A percentile compares a stretch with the other conserved stretches of the same genome.
phyloP scores from a whole-genome alignment of 2,329 filamentous ascomycete species.

The Alternaria hordeiaustralica region DNA sequence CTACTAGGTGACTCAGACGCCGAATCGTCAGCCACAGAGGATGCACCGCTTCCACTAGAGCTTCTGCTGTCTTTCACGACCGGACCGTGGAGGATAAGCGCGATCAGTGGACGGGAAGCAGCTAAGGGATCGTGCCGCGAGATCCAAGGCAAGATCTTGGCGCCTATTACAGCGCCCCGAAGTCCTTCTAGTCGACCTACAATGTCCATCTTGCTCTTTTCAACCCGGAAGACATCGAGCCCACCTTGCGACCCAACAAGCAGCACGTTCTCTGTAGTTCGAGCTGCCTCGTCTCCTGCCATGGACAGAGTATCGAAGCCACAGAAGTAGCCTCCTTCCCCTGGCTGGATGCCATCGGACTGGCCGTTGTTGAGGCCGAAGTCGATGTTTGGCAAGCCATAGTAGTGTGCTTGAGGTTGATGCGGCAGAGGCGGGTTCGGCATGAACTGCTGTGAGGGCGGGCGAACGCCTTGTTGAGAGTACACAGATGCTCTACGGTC shows the following conservation, averaged over 20 bases:
- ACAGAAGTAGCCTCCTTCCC: slow-evolving; percentile 77
- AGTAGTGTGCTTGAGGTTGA: slow-evolving; percentile 78
- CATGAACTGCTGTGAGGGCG: slow-evolving; percentile 54
- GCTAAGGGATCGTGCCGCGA: slow-evolving; percentile 59
- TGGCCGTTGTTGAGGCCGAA: slow-evolving; percentile 57
- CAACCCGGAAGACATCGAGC: slow-evolving; percentile 75
- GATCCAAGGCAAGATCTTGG: slow-evolving; percentile 80
- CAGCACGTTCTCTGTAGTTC: slow-evolving; percentile 66
- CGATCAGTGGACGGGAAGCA: slow-evolving; percentile 74
- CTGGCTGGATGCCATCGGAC: slow-evolving; percentile 63
- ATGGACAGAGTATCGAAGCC: slow-evolving; percentile 74
- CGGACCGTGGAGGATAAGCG: slow-evolving; percentile 80
- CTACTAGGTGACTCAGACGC: slow-evolving; percentile 46
- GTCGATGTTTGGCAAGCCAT: slow-evolving; percentile 75
- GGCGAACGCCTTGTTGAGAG: slow-evolving; percentile 53
- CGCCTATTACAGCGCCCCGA: slow-evolving; percentile 78
- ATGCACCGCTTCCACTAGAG: slow-evolving; percentile 43
- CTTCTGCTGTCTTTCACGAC: slow-evolving; percentile 59
- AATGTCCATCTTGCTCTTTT: slow-evolving; percentile 73
- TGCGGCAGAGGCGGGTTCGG: slow-evolving; percentile 73
- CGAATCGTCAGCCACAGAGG: slow-evolving; percentile 47
- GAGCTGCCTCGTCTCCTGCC: slow-evolving; percentile 53
- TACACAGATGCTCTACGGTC: slow-evolving; percentile 61
- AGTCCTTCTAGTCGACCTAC: slow-evolving; percentile 77
- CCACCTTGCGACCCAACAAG: slow-evolving; percentile 82